Conservation (phyloP, 495 filamentous ascomycete species). For the Pyrenula aspistea region DNA sequence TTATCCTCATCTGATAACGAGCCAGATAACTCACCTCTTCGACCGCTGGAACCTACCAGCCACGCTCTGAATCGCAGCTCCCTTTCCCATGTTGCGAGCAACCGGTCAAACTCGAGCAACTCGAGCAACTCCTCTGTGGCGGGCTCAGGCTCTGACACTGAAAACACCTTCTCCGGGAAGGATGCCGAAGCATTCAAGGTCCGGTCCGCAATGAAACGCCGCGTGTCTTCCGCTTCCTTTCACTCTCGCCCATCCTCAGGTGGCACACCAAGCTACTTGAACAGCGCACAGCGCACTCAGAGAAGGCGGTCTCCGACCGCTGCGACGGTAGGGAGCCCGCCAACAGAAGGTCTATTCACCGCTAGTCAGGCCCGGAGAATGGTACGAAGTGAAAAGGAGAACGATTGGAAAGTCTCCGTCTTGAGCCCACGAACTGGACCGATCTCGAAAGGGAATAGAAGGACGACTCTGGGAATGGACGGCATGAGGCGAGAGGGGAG, state of each 20-base stretch:
- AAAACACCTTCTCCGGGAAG: constrained; percentile 24
- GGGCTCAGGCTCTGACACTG: constrained; percentile 19
- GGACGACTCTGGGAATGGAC: background rate
- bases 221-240: constrained; percentile 19
- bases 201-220: constrained; percentile 49
- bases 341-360: constrained; percentile 51
- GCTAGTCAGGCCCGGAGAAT: constrained; percentile 58
- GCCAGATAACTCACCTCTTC: constrained; percentile 42
- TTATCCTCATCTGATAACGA: constrained; percentile 52
- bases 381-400: constrained; percentile 54
- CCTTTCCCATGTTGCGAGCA: constrained; percentile 33
- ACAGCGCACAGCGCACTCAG: constrained; percentile 31
- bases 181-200: constrained; percentile 47
- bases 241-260: constrained; percentile 17
- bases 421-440: constrained; percentile 54
- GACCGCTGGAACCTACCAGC: constrained; percentile 49
- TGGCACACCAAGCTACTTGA: constrained; percentile 15
- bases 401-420: constrained; percentile 41
- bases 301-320: constrained; percentile 54
- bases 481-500: background rate
- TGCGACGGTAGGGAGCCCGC: constrained; percentile 38
- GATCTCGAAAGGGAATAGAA: constrained; percentile 38
- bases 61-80: constrained; percentile 40
- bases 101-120: constrained; percentile 34
- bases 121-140: constrained; percentile 26